A percentile compares a stretch with the other conserved stretches of the same genome.
Evolutionary conservation across 2,329 filamentous ascomycete species (phyloP).

Genomic region (Plectosphaerella plurivora): DNA sequence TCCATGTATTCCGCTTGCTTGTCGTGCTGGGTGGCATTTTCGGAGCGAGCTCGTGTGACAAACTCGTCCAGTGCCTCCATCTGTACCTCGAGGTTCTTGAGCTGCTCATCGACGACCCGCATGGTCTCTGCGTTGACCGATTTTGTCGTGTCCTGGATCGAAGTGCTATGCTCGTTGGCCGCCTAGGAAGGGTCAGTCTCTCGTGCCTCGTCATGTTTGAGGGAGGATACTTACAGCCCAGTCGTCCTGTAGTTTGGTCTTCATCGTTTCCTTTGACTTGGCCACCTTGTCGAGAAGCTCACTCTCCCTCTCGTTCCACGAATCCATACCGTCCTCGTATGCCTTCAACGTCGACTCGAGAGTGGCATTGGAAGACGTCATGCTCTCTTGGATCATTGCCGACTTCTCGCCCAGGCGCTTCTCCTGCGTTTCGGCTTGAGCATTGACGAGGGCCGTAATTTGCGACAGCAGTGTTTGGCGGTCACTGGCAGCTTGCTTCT

Average conservation of each 20-base stretch:
- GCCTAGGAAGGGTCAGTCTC: slow-evolving; percentile 36
- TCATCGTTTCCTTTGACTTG: slow-evolving; percentile 71
- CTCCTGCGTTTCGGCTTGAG: slow-evolving; percentile 71
- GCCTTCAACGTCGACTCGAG: slow-evolving; percentile 62
- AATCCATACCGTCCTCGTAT: slow-evolving; percentile 69
- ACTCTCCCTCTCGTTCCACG: slow-evolving; percentile 67
- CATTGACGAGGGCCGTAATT: slow-evolving; percentile 71
- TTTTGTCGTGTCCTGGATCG: slow-evolving; percentile 77
- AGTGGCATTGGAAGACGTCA: slow-evolving; percentile 58
- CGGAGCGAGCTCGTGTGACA: slow-evolving; percentile 72
- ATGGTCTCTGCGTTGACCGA: slow-evolving; percentile 89
- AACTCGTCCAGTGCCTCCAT: slow-evolving; percentile 90
- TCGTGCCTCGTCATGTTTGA: slow-evolving; percentile 5
- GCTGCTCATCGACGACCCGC: slow-evolving; percentile 83
- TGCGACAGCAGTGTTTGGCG: slow-evolving; percentile 69
- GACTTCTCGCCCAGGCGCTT: slow-evolving; percentile 63
- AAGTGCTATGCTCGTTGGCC: slow-evolving; percentile 75
- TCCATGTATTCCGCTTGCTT: slow-evolving; percentile 64
- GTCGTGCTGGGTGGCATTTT: slow-evolving; percentile 75
- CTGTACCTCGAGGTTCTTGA: slow-evolving; percentile 80
- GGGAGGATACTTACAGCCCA: slow-evolving; percentile 68
- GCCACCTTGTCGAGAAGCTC: slow-evolving; percentile 67
- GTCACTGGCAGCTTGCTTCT: slow-evolving; percentile 66
- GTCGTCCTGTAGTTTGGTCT: slow-evolving; percentile 78
- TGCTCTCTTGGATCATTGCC: slow-evolving; percentile 56